phyloP scores from a whole-genome alignment of 495 filamentous ascomycete genomes.

The Neurospora sp. region DNA sequence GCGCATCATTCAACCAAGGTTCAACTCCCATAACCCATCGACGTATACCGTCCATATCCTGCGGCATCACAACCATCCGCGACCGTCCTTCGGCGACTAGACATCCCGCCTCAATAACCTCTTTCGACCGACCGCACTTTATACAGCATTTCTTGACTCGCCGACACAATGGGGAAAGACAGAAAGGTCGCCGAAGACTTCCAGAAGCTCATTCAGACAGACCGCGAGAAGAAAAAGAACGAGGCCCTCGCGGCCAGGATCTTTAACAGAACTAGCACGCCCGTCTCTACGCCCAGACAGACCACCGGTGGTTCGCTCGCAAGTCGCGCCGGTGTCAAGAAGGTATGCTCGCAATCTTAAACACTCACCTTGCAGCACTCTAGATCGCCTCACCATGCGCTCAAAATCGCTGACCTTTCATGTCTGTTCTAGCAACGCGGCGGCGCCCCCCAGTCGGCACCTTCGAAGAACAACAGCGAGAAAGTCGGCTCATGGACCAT shows the following conservation, averaged over 20 bases:
- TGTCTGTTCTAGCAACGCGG: constrained; percentile 30
- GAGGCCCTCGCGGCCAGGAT: constrained; percentile 63
- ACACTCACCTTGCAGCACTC: not conserved
- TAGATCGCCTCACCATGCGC: not conserved
- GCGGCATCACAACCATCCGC: not conserved
- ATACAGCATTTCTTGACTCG: not conserved
- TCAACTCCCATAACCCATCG: not conserved
- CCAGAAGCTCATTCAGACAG: constrained; percentile 58
- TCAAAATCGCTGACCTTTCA: not conserved
- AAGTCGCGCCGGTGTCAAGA: constrained; percentile 64
- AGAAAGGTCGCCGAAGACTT: constrained; percentile 45
- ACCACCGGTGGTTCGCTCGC: constrained; percentile 51
- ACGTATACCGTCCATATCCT: not conserved
- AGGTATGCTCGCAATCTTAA: constrained; percentile 38
- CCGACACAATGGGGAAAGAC: constrained; percentile 17
- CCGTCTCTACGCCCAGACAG: constrained; percentile 44
- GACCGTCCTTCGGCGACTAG: not conserved
- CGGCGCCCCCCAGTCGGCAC: constrained; percentile 18
- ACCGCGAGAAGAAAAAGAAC: constrained; percentile 59
- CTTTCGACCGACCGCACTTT: not conserved
- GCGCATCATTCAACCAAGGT: not conserved
- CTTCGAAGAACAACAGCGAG: not conserved
- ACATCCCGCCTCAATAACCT: not conserved
- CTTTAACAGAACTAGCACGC: constrained; percentile 53
- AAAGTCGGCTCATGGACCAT: not conserved